Conservation (phyloP, 495 filamentous ascomycete genomes). For the Xylaria venustula region DNA sequence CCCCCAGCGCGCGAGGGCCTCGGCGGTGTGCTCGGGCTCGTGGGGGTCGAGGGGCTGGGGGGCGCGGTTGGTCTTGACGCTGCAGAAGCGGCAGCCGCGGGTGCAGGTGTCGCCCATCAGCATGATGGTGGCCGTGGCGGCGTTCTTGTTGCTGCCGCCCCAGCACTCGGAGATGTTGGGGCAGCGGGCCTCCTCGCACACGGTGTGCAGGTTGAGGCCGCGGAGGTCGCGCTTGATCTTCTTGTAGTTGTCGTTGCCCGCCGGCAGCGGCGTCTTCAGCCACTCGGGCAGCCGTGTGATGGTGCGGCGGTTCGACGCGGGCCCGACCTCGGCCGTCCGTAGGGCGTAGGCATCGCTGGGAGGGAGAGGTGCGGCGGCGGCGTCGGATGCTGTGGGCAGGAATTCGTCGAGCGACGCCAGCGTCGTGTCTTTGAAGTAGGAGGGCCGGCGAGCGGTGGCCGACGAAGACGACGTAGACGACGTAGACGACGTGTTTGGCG, state of each 20-base stretch:
- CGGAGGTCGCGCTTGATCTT: constrained; percentile 91
- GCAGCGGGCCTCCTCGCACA: constrained; percentile 96
- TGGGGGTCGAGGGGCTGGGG: constrained; percentile 89
- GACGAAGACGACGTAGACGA: constrained; percentile 15
- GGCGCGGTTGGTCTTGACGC: constrained; percentile 79
- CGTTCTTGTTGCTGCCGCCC: constrained; percentile 83
- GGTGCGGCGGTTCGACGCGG: constrained; percentile 75
- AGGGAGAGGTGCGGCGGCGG: constrained; percentile 39
- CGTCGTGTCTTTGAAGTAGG: constrained; percentile 79
- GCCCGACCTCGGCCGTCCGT: constrained; percentile 76
- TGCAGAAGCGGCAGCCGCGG: constrained; percentile 94
- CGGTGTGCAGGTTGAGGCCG: constrained; percentile 86
- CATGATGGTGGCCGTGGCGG: constrained; percentile 98
- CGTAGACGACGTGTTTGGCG: no score
- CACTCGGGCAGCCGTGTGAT: constrained; percentile 90
- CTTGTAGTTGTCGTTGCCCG: constrained; percentile 72
- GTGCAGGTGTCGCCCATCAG: constrained; percentile 99
- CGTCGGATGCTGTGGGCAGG: constrained; percentile 51
- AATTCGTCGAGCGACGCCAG: constrained; percentile 88
- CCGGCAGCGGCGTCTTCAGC: constrained; percentile 94
- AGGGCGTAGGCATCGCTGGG: constrained; percentile 63
- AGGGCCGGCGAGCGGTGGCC: constrained; percentile 44
- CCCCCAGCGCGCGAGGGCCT: constrained; percentile 89
- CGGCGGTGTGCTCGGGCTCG: constrained; percentile 94
- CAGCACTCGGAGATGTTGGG: constrained; percentile 98